Conservation (phyloP, 495 filamentous ascomycete genomes). For the Pseudevernia furfuracea region DNA sequence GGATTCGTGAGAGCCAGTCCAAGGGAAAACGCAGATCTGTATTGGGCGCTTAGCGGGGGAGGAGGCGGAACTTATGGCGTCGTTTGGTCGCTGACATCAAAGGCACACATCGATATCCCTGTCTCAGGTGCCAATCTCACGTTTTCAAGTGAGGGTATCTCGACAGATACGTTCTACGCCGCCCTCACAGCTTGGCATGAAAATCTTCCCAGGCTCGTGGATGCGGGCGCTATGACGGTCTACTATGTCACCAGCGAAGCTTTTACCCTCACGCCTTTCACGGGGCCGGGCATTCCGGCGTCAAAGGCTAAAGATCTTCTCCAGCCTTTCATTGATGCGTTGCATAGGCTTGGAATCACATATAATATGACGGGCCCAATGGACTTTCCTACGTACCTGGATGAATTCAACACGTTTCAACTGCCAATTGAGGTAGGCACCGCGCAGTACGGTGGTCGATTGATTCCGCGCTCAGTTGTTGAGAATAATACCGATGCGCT, state of each 20-base stretch:
- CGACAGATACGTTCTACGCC: slow-evolving; percentile 31
- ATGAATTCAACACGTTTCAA: slow-evolving; percentile 41
- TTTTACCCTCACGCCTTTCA: slow-evolving; percentile 18
- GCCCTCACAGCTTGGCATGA: slow-evolving; percentile 32
- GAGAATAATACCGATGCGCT: slow-evolving; percentile 43
- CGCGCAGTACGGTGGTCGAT: slow-evolving; percentile 42
- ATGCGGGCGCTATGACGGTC: slow-evolving; percentile 16
- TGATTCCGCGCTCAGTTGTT: slow-evolving; percentile 47
- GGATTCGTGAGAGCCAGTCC: slow-evolving; percentile 45
- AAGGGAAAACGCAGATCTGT: slow-evolving; percentile 52
- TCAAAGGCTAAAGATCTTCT: slow-evolving; percentile 27
- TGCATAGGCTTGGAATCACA: slow-evolving; percentile 30
- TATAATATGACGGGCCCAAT: slow-evolving; percentile 6
- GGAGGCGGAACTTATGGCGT: slow-evolving; percentile 59
- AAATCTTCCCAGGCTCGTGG: slow-evolving; percentile 31
- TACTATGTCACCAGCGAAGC: slow-evolving; percentile 14
- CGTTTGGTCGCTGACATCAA: slow-evolving; percentile 48
- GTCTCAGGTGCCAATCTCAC: slow-evolving; percentile 17
- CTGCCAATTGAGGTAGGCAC: slow-evolving; percentile 28
- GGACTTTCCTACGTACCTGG: slow-evolving; percentile 39
- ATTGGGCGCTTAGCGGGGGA: slow-evolving; percentile 61
- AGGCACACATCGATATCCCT: slow-evolving; percentile 26
- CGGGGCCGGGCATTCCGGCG: slow-evolving; percentile 27
- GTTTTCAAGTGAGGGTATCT: slow-evolving; percentile 9
- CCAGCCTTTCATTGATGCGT: slow-evolving; percentile 29